These are phyloP conservation scores for Calvatia gigantea DNA, from an alignment of 768 basidiomycete species.

Conservation along the genomic window DNA sequence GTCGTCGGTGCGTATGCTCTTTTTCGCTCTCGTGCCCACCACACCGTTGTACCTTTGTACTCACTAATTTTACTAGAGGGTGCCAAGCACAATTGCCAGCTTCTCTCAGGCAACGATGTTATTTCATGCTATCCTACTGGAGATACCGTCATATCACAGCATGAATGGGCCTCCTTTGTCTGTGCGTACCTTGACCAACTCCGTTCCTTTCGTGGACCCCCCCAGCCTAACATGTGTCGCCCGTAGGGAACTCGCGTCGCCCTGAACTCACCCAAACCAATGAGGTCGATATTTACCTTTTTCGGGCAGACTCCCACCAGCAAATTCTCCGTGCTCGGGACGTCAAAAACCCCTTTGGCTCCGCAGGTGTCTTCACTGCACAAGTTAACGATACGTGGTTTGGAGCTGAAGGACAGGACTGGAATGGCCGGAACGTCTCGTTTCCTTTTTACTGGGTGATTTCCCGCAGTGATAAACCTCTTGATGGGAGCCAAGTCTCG, in stretches of 20 bases:
- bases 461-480: conserved; percentile 49
- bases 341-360: conserved; percentile 42
- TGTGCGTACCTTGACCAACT: conserved; percentile 49
- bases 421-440: conserved; percentile 47
- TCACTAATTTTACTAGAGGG: conserved; percentile 19
- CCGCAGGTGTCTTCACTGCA: conserved; percentile 48
- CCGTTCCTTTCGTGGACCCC: conserved; percentile 10
- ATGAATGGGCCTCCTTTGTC: conserved; percentile 72
- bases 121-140: conserved; percentile 73
- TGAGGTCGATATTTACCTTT: conserved; percentile 73
- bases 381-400: conserved; percentile 79
- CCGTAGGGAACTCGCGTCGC: conserved; percentile 71
- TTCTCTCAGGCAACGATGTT: conserved; percentile 63
- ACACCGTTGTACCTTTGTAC: conserved; percentile 4
- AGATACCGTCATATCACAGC: conserved; percentile 60
- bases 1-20: conserved; percentile 29
- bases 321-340: conserved; percentile 43
- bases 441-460: conserved; percentile 81
- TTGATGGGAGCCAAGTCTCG: conserved; percentile 57
- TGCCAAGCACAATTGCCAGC: conserved; percentile 50
- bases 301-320: conserved; percentile 61
- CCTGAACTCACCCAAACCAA: conserved; percentile 63
- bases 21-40: conserved; percentile 3
- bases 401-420: conserved; percentile 46
- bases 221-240: conserved; percentile 16